Base-by-base conservation (phyloP, 805 yeast genomes). In the Candida ortonii region DNA sequence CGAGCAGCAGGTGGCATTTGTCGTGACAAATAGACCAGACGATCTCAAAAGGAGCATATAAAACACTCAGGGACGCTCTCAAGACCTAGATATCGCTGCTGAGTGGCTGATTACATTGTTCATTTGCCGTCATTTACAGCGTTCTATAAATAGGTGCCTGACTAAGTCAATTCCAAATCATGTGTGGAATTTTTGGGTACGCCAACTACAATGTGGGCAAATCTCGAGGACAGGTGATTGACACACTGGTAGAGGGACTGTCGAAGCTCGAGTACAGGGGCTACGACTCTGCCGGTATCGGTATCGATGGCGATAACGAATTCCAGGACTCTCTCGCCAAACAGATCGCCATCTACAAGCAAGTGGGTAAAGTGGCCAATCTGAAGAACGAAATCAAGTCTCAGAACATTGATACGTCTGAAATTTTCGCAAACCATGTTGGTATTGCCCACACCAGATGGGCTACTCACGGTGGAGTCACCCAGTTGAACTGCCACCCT, bases 401-500 rank as follows among this genome's bases (percentile, higher is more conserved):
- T 5, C 57, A 51, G 15, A 60, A 74, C 28, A 72, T 80, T 38
- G 76, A 83, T 52, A 71, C 81, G 50, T 62, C 71, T 18, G 78
- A 75, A 41, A 70, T 76, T 14, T 88, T 86, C 57, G 80, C 76
- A 50, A 78, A 82, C 60, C 98, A 93, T 59, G 88, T 80, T 41
- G 98, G 96, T 58, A 93, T 93, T 61, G 97, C 98, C 16, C 99
- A 93, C 66, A 93, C 99, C 10, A 84, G 99, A 71, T 93, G 99
- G 99, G 99, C 99, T 33, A 93, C 99, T 23, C 99, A 93, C 63
- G 99, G 99, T 64, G 85, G 80, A 53, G 97, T 97, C 38, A 78
- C 77, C 47, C 77, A 73, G 43, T 52, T 62, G 43, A 93, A 93
- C 70, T 93, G 97, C 60, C 99, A 93, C 62, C 99, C 99, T 30